Evolutionary conservation across 768 basidiomycete species (phyloP), one percentile per base, ranked within the genome.

Genomic region (Termitomyces sp.): DNA sequence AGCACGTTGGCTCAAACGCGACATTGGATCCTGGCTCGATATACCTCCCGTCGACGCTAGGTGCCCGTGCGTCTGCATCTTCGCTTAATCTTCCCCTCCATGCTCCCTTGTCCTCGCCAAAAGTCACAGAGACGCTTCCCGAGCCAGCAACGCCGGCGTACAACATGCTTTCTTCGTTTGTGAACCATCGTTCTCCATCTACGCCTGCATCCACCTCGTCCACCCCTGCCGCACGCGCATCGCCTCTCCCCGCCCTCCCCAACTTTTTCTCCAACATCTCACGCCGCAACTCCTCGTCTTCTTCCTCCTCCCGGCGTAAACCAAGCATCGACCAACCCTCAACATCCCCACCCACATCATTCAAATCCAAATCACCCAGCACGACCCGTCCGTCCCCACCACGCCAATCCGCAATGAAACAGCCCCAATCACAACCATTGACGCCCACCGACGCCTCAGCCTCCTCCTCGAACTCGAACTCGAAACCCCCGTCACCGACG

Each of bases 31-130:
- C 80, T 15, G 75, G 79, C n/a, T 65, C 75, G 8, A 84, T 92
- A 51, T 66, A 77, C 12, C 73, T 92, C 1, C 91, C 91, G 7
- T 86, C 89, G 7, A 92, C 91, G 0, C 76, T 91, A 44, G 91
- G 91, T 22, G 67, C 89, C 2, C 84, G 87, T 49, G 71, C 76
- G 4, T 63, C 76, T 18, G 64, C 75, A 12, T 69, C 75, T 51
- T 67, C 58, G 40, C 58, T 71, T 20, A 58, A 18, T 48, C 57
- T 56, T 8, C 56, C 42, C 3, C 63, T 68, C 22, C 66, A 66
- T 51, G 62, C 63, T 13, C 46, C 66, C 7, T 35, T 64, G 15
- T 68, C 73, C 16, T 72, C 72, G 18, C 74, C 75, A 1, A 66
- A 71, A 60, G 65, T 76, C n/a, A 78, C 77, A 2, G 75, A 81